A percentile compares a stretch with the other conserved stretches of the same genome.
Conservation (phyloP, 768 basidiomycete genomes). For the Hydnum rufescens region DNA sequence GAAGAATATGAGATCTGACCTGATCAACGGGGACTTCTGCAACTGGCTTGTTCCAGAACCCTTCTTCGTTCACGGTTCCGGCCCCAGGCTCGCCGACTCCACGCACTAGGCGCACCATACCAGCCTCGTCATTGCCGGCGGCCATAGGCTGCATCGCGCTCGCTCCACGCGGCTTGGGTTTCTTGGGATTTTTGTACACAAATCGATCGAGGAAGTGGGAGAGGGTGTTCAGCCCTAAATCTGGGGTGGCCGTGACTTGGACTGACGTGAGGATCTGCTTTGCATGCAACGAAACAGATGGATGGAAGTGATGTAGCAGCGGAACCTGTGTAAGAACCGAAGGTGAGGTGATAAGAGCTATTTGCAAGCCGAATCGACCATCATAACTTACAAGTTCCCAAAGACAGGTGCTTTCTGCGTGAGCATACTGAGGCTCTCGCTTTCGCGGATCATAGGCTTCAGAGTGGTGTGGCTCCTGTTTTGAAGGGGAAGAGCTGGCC, state of each 20-base stretch:
- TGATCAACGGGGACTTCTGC: conserved; percentile 76
- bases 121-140: conserved; percentile 34
- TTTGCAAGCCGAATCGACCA: neutral
- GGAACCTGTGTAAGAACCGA: conserved; percentile 32
- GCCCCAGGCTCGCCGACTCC: conserved; percentile 28
- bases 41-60: conserved; percentile 47
- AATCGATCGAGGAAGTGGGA: conserved; percentile 93
- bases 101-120: conserved; percentile 35
- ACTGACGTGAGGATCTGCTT: conserved; percentile 54
- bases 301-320: conserved; percentile 74
- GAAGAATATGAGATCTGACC: conserved; percentile 19
- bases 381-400: conserved; percentile 64
- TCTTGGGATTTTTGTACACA: conserved; percentile 92
- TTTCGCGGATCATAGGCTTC: conserved; percentile 68
- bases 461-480: neutral
- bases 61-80: conserved; percentile 44
- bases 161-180: conserved; percentile 44
- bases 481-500: no score
- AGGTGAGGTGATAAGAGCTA: neutral
- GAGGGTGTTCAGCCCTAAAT: conserved; percentile 82
- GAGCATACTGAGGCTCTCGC: conserved; percentile 72
- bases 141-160: conserved; percentile 94
- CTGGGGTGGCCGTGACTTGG: conserved; percentile 62
- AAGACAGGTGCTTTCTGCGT: conserved; percentile 57
- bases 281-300: conserved; percentile 70